Evolutionary conservation across 164 flowering plant species (phyloP).

Genomic region (Vitis rotundifolia): DNA sequence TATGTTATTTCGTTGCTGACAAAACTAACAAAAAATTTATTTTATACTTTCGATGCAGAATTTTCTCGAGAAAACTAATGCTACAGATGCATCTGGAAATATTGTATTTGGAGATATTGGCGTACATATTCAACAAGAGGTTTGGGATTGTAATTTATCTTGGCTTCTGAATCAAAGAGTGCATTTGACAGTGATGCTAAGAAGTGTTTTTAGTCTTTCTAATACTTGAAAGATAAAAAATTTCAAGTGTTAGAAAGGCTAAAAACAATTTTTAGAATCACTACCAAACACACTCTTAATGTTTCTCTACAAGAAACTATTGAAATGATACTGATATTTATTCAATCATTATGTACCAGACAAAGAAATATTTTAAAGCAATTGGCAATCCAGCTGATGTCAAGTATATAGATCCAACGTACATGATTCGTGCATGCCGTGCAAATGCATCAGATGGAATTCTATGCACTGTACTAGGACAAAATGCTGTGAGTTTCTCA

Average conservation of each 20-base stretch:
- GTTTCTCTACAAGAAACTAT: background rate
- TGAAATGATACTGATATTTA: background rate
- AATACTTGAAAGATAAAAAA: too few species aligned
- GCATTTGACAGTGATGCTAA: too few species aligned
- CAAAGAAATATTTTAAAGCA: slow-evolving; percentile 70
- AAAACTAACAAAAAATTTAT: too few species aligned
- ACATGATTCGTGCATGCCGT: slow-evolving; percentile 88
- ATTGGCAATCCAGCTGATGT: slow-evolving; percentile 71
- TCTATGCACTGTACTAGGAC: slow-evolving; percentile 84
- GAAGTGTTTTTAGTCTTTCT: too few species aligned
- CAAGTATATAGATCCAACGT: slow-evolving; percentile 92
- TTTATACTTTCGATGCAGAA: slow-evolving; percentile 43
- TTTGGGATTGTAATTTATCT: slow-evolving; percentile 25
- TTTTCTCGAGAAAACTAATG: slow-evolving; percentile 73
- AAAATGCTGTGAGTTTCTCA: slow-evolving; percentile 73
- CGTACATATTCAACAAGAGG: slow-evolving; percentile 87
- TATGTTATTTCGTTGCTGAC: too few species aligned
- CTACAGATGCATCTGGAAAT: slow-evolving; percentile 89
- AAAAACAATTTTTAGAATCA: too few species aligned
- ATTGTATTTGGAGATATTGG: slow-evolving; percentile 79
- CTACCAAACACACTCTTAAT: background rate
- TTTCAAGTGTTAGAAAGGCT: too few species aligned
- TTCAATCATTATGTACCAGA: slow-evolving; percentile 36
- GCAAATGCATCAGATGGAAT: slow-evolving; percentile 97
- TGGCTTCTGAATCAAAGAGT: background rate